Conservation (phyloP, 1,284 basidiomycete genomes). For the Baeospora myosura region DNA sequence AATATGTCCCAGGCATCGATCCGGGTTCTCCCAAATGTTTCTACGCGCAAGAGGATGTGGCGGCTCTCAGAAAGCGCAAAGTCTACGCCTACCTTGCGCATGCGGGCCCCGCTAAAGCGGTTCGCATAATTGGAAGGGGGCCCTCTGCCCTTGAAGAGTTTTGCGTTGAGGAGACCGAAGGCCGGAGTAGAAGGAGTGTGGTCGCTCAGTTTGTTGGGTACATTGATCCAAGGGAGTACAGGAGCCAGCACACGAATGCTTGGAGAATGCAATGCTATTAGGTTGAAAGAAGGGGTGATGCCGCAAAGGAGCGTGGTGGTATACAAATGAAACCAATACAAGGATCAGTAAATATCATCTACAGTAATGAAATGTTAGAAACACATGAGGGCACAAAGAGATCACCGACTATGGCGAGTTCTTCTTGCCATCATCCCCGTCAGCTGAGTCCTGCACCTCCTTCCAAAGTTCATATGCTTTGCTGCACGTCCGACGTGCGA, state of each 20-base stretch:
- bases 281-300: neutral
- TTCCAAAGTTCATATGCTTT: slow-evolving; percentile 43
- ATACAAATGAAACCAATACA: neutral
- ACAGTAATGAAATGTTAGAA: neutral
- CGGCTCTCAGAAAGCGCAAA: neutral
- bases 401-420: slow-evolving; percentile 4
- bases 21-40: neutral
- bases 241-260: too few species aligned
- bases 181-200: too few species aligned
- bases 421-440: slow-evolving; percentile 35
- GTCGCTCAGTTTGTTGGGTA: too few species aligned
- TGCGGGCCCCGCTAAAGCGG: neutral
- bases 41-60: neutral
- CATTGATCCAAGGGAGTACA: too few species aligned
- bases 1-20: neutral
- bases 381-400: neutral
- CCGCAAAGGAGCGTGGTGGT: neutral
- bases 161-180: too few species aligned
- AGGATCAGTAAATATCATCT: neutral
- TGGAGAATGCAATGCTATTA: too few species aligned
- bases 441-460: slow-evolving; percentile 29
- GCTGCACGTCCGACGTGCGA: slow-evolving; percentile 41
- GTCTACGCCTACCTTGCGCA: neutral
- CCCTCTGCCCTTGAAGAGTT: neutral
- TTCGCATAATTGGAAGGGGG: neutral